Evolutionary conservation across 805 yeast genomes (phyloP), one percentile per base, ranked within the genome.

Genomic region (Isabelozyma rhagii): DNA sequence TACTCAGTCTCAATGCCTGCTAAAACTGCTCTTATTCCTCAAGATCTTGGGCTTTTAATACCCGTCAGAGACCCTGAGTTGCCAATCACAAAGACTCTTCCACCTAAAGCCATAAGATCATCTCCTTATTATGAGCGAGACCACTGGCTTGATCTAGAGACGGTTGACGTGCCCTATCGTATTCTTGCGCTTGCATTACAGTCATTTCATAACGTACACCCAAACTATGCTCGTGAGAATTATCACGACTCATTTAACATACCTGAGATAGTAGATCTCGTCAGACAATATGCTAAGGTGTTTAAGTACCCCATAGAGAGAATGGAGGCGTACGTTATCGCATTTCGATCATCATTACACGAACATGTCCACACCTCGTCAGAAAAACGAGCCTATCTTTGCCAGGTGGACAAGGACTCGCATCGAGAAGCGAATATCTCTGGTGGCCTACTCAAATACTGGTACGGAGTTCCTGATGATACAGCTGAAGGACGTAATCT

Each of bases 381-480:
- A 1, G 62, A 60, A 15, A 61, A 62, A 36, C 57, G 74, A 38
- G 51, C 55, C 39, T 46, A 53, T 39, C 54, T 71, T 15, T 66
- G 66, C 0, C 52, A 56, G 13, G 54, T 69, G 5, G 76, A 71
- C 51, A 58, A 63, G 47, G 58, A 48, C 2, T 63, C 73, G 3
- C 75, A 71, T 47, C 47, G 45, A 14, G 75, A 70, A 48, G 75
- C 75, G 14, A 71, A 62, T 53, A 45, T 29, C 10, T 59, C 69
- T 6, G 75, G 75, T 1, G 75, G 75, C 0, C 58, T 71, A 7
- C 54, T 71, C 47, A 71, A 71, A 50, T 71, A 71, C 55, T 71
- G 74, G 73, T 71, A 59, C 51, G 76, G 76, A 0, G 54, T 60
- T 5, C 75, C 76, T 1, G 65, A 71, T 49, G 60, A 58, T 25